These are phyloP conservation scores for Neonectria coccinea DNA, from an alignment of 2,329 filamentous ascomycete species.

Conservation along the genomic window DNA sequence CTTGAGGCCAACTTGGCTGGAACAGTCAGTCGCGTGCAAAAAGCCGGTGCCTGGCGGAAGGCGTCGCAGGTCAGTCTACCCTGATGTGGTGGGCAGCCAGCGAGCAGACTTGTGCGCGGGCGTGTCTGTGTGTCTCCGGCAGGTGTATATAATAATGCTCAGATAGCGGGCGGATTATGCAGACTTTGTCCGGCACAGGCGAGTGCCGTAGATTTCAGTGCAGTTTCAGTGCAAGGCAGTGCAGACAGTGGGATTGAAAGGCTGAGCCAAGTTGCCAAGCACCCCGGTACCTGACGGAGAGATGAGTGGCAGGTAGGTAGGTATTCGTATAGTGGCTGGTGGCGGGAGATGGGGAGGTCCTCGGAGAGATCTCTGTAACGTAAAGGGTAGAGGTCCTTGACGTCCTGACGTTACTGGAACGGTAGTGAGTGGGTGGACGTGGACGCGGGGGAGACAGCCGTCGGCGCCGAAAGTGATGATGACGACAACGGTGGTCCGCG, in stretches of 20 bases:
- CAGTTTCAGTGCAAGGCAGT: background rate
- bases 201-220: slow-evolving; percentile 13
- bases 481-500: slow-evolving; percentile 6
- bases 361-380: background rate
- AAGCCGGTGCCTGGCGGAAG: slow-evolving; percentile 19
- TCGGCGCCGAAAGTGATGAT: background rate
- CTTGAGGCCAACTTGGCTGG: slow-evolving; percentile 23
- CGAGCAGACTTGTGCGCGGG: slow-evolving; percentile 20
- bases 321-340: background rate
- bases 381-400: background rate
- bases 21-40: slow-evolving; percentile 12
- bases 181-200: background rate
- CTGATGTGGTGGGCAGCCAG: slow-evolving; percentile 4
- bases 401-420: background rate
- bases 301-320: background rate
- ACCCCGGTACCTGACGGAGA: background rate
- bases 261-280: background rate
- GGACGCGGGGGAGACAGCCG: slow-evolving; percentile 9
- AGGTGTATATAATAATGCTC: slow-evolving; percentile 3
- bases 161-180: background rate
- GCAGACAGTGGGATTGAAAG: background rate
- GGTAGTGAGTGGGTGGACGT: background rate
- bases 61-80: slow-evolving; percentile 23
- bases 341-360: background rate
- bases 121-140: slow-evolving; percentile 1